Evolutionary conservation across 176 grass and related monocot species (phyloP).

Genomic region (Triticum urartu): DNA sequence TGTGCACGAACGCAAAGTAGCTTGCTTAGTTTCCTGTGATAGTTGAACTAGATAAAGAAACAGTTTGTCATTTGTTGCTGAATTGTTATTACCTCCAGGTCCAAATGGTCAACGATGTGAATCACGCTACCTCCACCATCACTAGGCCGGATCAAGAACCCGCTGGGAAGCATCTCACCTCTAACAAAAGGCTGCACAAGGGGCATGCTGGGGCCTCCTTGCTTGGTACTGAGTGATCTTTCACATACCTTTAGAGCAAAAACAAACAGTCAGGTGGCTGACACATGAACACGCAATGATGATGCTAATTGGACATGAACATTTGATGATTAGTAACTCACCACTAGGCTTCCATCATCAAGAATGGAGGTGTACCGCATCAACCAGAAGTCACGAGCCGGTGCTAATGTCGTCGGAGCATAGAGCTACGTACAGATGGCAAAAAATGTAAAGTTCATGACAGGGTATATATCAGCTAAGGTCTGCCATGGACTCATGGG

Average conservation of each 20-base stretch:
- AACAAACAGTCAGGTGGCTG: conserved; percentile 1
- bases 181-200: conserved; percentile 73
- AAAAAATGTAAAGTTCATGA: not conserved
- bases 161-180: conserved; percentile 88
- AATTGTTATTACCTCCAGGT: conserved; percentile 68
- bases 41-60: not conserved
- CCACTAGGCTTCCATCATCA: conserved; percentile 90
- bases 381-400: conserved; percentile 91
- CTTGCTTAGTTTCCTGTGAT: not conserved
- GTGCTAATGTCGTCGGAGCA: conserved; percentile 77
- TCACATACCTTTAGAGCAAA: conserved; percentile 63
- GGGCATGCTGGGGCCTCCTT: conserved; percentile 79
- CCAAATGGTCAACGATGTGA: conserved; percentile 94
- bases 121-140: conserved; percentile 82
- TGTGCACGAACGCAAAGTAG: conserved; percentile 28
- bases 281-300: not conserved
- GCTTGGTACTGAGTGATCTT: conserved; percentile 71
- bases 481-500: too few species aligned
- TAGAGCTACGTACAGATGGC: conserved; percentile 45
- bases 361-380: conserved; percentile 86
- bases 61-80: not conserved
- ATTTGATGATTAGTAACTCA: conserved; percentile 28
- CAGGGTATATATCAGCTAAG: not conserved
- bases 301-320: not conserved
- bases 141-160: conserved; percentile 86